These are phyloP conservation scores for Suillus weaverae DNA, from an alignment of 768 basidiomycete genomes.

Conservation along the genomic window DNA sequence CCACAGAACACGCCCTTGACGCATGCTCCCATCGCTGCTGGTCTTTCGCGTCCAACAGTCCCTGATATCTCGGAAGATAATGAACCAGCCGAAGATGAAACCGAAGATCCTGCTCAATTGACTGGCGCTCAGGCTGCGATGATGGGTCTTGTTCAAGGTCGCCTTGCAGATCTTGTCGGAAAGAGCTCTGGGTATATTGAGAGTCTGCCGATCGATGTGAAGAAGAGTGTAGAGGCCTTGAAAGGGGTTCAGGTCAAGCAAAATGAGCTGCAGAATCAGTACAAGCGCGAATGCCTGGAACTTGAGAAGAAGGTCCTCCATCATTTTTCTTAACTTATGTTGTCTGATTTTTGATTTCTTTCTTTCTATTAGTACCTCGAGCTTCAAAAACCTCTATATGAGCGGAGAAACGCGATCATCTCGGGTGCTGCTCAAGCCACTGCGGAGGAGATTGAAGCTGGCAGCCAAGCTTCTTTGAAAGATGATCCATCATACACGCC, in stretches of 20 bases:
- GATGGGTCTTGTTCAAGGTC: slow-evolving; percentile 85
- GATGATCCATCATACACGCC: slow-evolving; percentile 72
- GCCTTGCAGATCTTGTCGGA: slow-evolving; percentile 82
- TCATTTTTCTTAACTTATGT: slow-evolving; percentile 10
- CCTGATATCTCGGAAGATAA: slow-evolving; percentile 86
- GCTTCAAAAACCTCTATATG: slow-evolving; percentile 81
- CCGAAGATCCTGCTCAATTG: slow-evolving; percentile 38
- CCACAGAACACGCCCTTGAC: slow-evolving; percentile 90
- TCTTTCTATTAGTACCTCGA: slow-evolving; percentile 57
- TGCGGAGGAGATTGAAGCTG: slow-evolving; percentile 78
- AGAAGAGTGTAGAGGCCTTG: slow-evolving; percentile 84
- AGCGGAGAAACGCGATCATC: slow-evolving; percentile 83
- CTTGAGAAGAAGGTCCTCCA: slow-evolving; percentile 87
- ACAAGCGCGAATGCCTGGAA: slow-evolving; percentile 93
- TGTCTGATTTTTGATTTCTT: slow-evolving; percentile 13
- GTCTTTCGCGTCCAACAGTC: slow-evolving; percentile 84
- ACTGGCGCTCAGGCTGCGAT: slow-evolving; percentile 61
- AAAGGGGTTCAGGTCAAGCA: slow-evolving; percentile 95
- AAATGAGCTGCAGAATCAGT: slow-evolving; percentile 83
- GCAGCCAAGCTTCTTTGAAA: slow-evolving; percentile 69
- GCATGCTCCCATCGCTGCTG: slow-evolving; percentile 75
- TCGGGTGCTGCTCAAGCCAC: slow-evolving; percentile 73
- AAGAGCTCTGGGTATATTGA: slow-evolving; percentile 96
- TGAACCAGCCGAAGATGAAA: slow-evolving; percentile 65
- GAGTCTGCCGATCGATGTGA: slow-evolving; percentile 75